phyloP scores from a whole-genome alignment of 148 eudicot genomes.

The Camellia sinensis region DNA sequence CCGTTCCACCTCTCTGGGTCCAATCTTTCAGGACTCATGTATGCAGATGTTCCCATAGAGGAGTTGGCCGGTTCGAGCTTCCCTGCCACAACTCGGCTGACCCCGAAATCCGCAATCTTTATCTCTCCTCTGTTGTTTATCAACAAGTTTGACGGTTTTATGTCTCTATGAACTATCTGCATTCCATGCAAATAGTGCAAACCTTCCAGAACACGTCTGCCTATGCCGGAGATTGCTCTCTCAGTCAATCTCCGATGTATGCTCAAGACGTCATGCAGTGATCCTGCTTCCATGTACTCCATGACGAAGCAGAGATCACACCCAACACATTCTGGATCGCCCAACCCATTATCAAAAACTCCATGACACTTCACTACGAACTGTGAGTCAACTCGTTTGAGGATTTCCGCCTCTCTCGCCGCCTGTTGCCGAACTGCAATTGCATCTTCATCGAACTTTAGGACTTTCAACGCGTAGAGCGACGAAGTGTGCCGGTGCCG shows the following conservation, averaged over 20 bases:
- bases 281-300: constrained; percentile 34
- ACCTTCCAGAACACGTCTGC: constrained; percentile 27
- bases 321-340: not conserved
- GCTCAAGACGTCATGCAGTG: constrained; percentile 22
- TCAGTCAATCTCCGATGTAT: constrained; percentile 14
- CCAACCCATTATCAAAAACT: constrained; percentile 15
- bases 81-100: constrained; percentile 17
- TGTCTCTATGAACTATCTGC: constrained; percentile 35
- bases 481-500: constrained; percentile 14
- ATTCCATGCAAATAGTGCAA: constrained; percentile 23
- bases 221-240: constrained; percentile 17
- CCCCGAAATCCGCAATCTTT: constrained; percentile 37
- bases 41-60: constrained; percentile 27
- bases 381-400: constrained; percentile 22
- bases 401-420: constrained; percentile 21
- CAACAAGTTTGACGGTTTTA: constrained; percentile 35
- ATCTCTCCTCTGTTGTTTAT: constrained; percentile 25
- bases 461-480: constrained; percentile 23
- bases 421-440: constrained; percentile 16
- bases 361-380: constrained; percentile 24
- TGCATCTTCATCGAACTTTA: constrained; percentile 11
- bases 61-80: not conserved
- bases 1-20: constrained; percentile 35
- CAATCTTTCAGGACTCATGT: constrained; percentile 38
- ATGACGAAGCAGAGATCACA: constrained; percentile 18